Evolutionary conservation across 345 rosid species (phyloP), one percentile per base, ranked within the genome.

Genomic region (Geranium rotundifolium): DNA sequence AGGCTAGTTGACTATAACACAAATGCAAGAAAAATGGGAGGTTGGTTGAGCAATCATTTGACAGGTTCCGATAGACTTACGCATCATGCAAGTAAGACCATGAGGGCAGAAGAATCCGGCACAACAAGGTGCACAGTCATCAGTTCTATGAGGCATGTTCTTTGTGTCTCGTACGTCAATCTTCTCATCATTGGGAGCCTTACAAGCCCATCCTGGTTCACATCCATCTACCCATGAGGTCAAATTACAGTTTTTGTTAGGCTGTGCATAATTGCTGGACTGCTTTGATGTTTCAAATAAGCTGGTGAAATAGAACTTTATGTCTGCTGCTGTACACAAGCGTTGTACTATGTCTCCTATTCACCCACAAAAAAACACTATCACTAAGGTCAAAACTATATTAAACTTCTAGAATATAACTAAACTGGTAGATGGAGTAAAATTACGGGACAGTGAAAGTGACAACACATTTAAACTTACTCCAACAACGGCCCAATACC

Each of bases 91-190:
- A 55, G 99, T 88, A 55, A 95, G 67, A 20, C 99, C 99, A 19
- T 83, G 90, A 67, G 99, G 99, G 71, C 97, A 95, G 77, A 95
- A 95, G 85, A 95, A 95, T 46, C 99, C 99, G 63, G 83, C 91
- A 18, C 97, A 95, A 39, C 99, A 95, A 56, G 89, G 67, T 1
- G 65, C 64, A 17, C 97, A 95, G 57, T 64, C 56, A 17, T 62
- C 63, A 59, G 81, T 76, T 72, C 97, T 80, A 17, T 31, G 54
- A 58, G 96, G 97, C 15, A 86, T 76, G 46, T 58, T 81, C 63
- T 79, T 82, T 7, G 81, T 67, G 67, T 92, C 76, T 70, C 71
- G 76, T 15, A 84, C 76, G 66, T 88, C 80, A 57, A 84, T 73
- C 63, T 84, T 85, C 0, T 65, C 37, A 5, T 72, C 76, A 16